Conservation (phyloP, 1,139 yeast genomes). For the Zygoascus meyerae region DNA sequence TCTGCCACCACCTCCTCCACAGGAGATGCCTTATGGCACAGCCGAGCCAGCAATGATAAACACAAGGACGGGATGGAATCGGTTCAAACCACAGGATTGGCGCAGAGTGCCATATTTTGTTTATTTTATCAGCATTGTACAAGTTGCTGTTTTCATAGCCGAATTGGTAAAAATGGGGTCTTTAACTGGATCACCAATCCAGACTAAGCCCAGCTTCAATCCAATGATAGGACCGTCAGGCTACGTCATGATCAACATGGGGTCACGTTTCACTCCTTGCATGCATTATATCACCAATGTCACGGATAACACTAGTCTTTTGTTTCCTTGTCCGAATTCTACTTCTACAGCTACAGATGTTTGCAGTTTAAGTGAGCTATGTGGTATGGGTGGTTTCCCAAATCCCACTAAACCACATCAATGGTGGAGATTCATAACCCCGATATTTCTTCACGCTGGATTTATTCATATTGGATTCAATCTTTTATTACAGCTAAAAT, state of each 20-base stretch:
- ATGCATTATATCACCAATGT: constrained; percentile 51
- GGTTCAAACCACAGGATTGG: constrained; percentile 15
- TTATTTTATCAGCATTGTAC: constrained; percentile 38
- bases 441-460: constrained; percentile 75
- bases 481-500: constrained; percentile 51
- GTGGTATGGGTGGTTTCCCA: constrained; percentile 53
- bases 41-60: not conserved
- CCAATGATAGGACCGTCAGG: constrained; percentile 82
- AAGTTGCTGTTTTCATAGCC: constrained; percentile 58
- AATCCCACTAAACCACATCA: constrained; percentile 38
- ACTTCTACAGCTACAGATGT: constrained; percentile 50
- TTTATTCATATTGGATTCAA: constrained; percentile 65
- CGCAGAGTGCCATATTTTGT: constrained; percentile 30
- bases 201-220: constrained; percentile 65
- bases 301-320: constrained; percentile 43
- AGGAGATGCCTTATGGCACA: constrained; percentile 3
- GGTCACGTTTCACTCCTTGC: constrained; percentile 69
- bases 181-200: constrained; percentile 63
- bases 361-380: constrained; percentile 52
- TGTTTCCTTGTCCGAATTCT: constrained; percentile 68
- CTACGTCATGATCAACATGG: constrained; percentile 60
- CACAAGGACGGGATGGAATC: constrained; percentile 1
- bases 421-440: constrained; percentile 66
- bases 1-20: constrained; percentile 13
- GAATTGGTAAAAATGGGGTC: constrained; percentile 56